Conservation (phyloP, 495 filamentous ascomycete genomes). For the Tuber calosporum region DNA sequence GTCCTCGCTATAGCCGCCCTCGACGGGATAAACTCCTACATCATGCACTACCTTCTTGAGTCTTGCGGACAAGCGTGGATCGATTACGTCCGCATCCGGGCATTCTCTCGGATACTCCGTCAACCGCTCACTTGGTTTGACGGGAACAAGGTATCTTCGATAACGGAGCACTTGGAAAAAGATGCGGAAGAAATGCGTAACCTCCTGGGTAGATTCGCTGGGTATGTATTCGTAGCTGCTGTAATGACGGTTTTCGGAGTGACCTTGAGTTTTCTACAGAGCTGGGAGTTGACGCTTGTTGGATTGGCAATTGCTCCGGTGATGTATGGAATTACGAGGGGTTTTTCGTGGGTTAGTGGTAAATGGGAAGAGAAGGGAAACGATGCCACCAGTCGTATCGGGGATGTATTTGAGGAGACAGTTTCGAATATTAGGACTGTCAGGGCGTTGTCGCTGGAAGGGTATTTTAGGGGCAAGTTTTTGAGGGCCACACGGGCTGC, state of each 20-base stretch:
- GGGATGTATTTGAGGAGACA: constrained; percentile 64
- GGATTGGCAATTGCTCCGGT: constrained; percentile 61
- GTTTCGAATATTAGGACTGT: constrained; percentile 79
- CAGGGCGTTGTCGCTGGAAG: constrained; percentile 66
- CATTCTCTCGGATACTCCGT: constrained; percentile 62
- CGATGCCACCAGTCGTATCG: constrained; percentile 50
- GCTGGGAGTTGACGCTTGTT: constrained; percentile 78
- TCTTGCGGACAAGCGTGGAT: constrained; percentile 70
- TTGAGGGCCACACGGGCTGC: constrained; percentile 47
- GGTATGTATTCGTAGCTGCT: constrained; percentile 57
- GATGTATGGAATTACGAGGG: constrained; percentile 57
- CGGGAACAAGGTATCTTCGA: constrained; percentile 55
- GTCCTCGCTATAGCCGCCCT: constrained; percentile 61
- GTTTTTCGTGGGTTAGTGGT: constrained; percentile 55
- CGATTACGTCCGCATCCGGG: constrained; percentile 59
- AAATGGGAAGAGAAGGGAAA: constrained; percentile 66
- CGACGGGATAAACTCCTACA: constrained; percentile 59
- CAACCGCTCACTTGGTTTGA: constrained; percentile 87
- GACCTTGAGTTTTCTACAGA: constrained; percentile 63
- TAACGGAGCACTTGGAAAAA: constrained; percentile 67
- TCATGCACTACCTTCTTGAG: constrained; percentile 65
- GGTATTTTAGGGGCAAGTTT: constrained; percentile 65
- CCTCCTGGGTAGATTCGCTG: constrained; percentile 69
- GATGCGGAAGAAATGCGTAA: constrained; percentile 84
- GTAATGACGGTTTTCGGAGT: constrained; percentile 61